Base-by-base conservation (phyloP, 352 stramenopile genomes). In the Phytophthora macrochlamydospora region DNA sequence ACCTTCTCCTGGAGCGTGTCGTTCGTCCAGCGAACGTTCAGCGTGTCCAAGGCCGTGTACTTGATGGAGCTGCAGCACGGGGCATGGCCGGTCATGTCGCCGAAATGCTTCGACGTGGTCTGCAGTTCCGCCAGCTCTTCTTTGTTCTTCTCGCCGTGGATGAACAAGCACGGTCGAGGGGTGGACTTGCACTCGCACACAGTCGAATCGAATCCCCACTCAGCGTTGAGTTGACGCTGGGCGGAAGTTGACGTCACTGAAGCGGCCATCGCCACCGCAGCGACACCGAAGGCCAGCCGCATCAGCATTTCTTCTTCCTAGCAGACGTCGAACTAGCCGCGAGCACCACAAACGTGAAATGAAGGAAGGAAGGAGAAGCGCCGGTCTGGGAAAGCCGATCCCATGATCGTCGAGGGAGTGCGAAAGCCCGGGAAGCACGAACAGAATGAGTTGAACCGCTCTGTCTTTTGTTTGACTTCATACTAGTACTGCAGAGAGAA, bases 1-100 rank as follows among this genome's bases (percentile, higher is more conserved):
- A 78, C 59, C 29, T 62, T 74, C 13, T 79, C 31, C 59, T 86
- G 77, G 13, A 79, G 61, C 2, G 29, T 51, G 0, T 71, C 44
- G 31, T 79, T 52, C 3, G 66, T 79, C 77, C 77, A 86, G n/a
- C 60, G 66, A 51, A 50, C 29, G 33, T 57, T 67, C 2, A 33
- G 31, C 13, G 75, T 86, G 48, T 86, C 65, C 14, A 86, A 51
- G 0, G 65, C 69, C 2, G 63, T 64, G 45, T 78, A 86, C 43
- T 76, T 71, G 45, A 77, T 74, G 0, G 55, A 65, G 5, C 65
- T 71, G 49, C 77, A 86, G 69, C 77, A 86, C n/a, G 75, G 75
- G 0, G 78, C 75, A 28, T 73, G 65, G 37, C 67, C 44, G 0
- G 50, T 48, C 55, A 84, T 73, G 38, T 79, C 64, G 9, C 74